A percentile compares a stretch with the other conserved stretches of the same genome.
phyloP scores from a whole-genome alignment of 2,329 filamentous ascomycete species.

The Talaromyces sp. region DNA sequence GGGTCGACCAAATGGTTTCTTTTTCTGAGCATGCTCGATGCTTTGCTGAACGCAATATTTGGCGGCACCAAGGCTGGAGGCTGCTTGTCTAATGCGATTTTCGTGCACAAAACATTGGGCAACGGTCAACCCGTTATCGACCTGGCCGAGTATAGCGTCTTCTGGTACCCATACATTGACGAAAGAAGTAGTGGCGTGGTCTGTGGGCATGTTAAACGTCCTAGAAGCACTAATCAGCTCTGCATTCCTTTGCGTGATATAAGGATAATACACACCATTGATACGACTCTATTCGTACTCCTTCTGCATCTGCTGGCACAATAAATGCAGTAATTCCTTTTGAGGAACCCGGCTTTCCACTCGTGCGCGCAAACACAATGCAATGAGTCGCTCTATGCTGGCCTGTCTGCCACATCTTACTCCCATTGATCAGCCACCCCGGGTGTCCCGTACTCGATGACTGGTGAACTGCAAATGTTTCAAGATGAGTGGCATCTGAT shows the following conservation, averaged over 20 bases:
- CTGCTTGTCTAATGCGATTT: conserved; percentile 61
- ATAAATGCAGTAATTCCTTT: conserved; percentile 59
- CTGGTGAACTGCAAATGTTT: conserved; percentile 43
- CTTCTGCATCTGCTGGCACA: conserved; percentile 48
- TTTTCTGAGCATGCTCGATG: conserved; percentile 51
- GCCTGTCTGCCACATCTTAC: conserved; percentile 62
- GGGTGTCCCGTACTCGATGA: conserved; percentile 20
- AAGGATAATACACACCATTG: conserved; percentile 33
- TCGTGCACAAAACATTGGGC: conserved; percentile 63
- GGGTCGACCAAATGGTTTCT: conserved; percentile 28
- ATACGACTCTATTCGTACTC: conserved; percentile 52
- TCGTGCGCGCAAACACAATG: conserved; percentile 57
- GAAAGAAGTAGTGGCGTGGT: conserved; percentile 57
- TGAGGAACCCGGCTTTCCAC: conserved; percentile 47
- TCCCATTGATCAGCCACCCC: conserved; percentile 48
- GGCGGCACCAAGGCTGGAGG: conserved; percentile 45
- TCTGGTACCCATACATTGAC: conserved; percentile 53
- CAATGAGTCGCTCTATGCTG: conserved; percentile 59
- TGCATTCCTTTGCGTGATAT: background rate
- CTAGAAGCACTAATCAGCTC: conserved; percentile 16
- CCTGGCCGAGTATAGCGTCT: conserved; percentile 47
- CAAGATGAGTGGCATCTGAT: conserved; percentile 60
- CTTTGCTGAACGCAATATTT: conserved; percentile 54
- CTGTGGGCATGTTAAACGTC: conserved; percentile 63
- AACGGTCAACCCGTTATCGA: conserved; percentile 53